Percentiles rank a stretch among this genome's conserved stretches.
Conservation (phyloP, 345 rosid species). For the Hypericum androsaemum region DNA sequence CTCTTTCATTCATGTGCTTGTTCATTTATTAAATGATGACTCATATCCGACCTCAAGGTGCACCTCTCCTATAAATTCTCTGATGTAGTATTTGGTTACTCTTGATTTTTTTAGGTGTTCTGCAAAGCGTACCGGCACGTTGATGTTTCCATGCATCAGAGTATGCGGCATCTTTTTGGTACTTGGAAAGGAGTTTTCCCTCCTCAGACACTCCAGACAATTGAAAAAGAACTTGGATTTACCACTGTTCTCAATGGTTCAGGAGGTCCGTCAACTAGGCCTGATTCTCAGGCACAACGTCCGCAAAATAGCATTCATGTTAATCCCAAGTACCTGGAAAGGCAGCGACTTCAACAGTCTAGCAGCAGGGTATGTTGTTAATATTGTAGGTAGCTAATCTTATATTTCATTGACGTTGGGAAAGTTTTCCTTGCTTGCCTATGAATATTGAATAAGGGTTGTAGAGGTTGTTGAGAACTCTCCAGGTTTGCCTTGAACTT, state of each 20-base stretch:
- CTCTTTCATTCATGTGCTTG: no score
- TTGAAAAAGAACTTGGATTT: conserved; percentile 90
- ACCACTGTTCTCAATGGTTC: conserved; percentile 53
- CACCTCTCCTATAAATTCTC: background rate
- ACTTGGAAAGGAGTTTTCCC: conserved; percentile 99
- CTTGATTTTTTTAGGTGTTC: conserved; percentile 48
- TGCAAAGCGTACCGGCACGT: conserved; percentile 85
- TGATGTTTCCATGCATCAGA: conserved; percentile 59
- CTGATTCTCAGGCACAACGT: conserved; percentile 60
- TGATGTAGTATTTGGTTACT: background rate
- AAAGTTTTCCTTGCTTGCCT: no score
- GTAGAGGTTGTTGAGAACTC: no score
- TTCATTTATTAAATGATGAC: no score
- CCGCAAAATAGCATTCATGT: conserved; percentile 91
- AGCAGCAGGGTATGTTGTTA: conserved; percentile 27
- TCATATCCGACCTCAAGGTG: no score
- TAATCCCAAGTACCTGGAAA: conserved; percentile 92
- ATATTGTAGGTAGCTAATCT: no score
- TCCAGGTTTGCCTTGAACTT: no score
- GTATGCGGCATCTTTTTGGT: conserved; percentile 97
- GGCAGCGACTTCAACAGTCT: conserved; percentile 88
- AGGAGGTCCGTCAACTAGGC: conserved; percentile 40
- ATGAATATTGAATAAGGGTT: no score
- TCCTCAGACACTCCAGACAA: conserved; percentile 57
- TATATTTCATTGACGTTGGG: no score